Evolutionary conservation across 73 alveolate species (phyloP), one percentile per base, ranked within the genome.

Genomic region (Paramecium tetraurelia): DNA sequence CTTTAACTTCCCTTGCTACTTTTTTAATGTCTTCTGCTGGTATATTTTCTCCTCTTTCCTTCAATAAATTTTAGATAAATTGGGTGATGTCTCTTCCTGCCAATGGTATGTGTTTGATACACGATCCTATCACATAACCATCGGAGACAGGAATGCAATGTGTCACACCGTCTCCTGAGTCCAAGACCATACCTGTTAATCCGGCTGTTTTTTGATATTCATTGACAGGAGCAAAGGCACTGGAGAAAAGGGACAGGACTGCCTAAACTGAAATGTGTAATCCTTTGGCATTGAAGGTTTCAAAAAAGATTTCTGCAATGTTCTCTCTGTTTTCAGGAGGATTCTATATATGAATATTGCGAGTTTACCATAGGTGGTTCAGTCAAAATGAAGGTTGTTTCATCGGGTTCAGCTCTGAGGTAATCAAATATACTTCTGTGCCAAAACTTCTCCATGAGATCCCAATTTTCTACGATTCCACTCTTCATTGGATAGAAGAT

Each of bases 251-350:
- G 1, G 99, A 99, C 20, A 98, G 93, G 38, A 98, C 99, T 5
- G 99, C 99, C 72, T 98, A 97, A 22, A 98, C 99, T 40, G 99
- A 99, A 22, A 98, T 98, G 88, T 98, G 98, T 40, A 98, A 95
- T 4, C 99, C 99, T 70, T 95, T 95, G 5, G 97, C 99, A 87
- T 98, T 94, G 75, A 97, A 95, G 59, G 99, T 96, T 90, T 96
- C 99, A 89, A 97, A 97, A 97, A 98, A 96, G 88, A 98, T 98
- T 87, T 98, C 99, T 20, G 99, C 99, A 97, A 98, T 97, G 75
- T 96, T 95, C 95, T 98, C 99, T 80, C 99, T 95, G 93, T 98
- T 98, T 95, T 98, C 99, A 22, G 99, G 99, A 33, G 99, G 98
- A 92, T 98, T 98, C 90, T 80, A 80, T 48, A 80, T 44, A 43